Percentiles rank a stretch among this genome's conserved stretches.
Conservation (phyloP, 2,329 filamentous ascomycete species). For the Sphaerulina vaccinii region DNA sequence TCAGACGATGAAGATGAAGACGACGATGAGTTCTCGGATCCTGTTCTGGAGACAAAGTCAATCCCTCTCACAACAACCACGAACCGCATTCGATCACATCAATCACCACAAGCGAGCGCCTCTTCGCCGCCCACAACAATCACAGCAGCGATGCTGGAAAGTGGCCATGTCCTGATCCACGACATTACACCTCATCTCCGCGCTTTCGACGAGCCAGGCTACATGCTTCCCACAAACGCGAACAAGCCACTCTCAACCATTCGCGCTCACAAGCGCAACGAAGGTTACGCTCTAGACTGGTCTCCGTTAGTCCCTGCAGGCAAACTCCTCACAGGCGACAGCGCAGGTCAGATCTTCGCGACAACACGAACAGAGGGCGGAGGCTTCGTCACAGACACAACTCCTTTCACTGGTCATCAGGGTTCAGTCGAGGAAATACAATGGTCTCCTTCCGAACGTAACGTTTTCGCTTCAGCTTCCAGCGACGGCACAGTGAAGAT, state of each 20-base stretch:
- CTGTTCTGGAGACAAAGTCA: slow-evolving; percentile 87
- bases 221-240: slow-evolving; percentile 73
- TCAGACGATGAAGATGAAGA: slow-evolving; percentile 65
- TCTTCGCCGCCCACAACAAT: slow-evolving; percentile 75
- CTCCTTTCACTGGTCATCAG: slow-evolving; percentile 78
- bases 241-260: slow-evolving; percentile 87
- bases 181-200: slow-evolving; percentile 86
- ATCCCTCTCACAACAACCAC: slow-evolving; percentile 86
- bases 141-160: slow-evolving; percentile 90
- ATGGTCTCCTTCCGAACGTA: slow-evolving; percentile 90
- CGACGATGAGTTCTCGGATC: slow-evolving; percentile 72
- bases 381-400: slow-evolving; percentile 82
- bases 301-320: slow-evolving; percentile 76
- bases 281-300: slow-evolving; percentile 98
- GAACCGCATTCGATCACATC: slow-evolving; percentile 88
- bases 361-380: slow-evolving; percentile 85
- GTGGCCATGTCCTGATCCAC: slow-evolving; percentile 84
- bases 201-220: slow-evolving; percentile 87
- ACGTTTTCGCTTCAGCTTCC: slow-evolving; percentile 91
- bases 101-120: slow-evolving; percentile 69
- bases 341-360: slow-evolving; percentile 82
- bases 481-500: slow-evolving; percentile 93
- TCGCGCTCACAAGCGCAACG: slow-evolving; percentile 77
- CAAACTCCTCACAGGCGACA: slow-evolving; percentile 88
- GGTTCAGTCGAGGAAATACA: slow-evolving; percentile 91